Conservation (phyloP, 2,329 filamentous ascomycete species). For the Monosporascus sp. region DNA sequence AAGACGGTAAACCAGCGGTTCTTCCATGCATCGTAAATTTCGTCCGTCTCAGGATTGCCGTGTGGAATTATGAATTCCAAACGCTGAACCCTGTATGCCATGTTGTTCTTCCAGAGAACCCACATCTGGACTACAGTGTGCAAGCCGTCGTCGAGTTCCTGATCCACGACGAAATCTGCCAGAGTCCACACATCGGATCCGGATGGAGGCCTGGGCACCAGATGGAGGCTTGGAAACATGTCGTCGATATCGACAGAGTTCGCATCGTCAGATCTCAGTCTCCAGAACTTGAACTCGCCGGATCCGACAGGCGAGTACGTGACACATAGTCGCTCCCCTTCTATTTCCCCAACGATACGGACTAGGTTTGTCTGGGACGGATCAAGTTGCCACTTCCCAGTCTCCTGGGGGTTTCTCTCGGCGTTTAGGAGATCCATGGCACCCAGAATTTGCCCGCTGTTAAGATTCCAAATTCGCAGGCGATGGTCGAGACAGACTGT, state of each 20-base stretch:
- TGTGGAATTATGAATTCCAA: slow-evolving; percentile 55
- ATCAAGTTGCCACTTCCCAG: slow-evolving; percentile 70
- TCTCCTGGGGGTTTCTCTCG: slow-evolving; percentile 59
- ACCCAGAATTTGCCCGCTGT: slow-evolving; percentile 71
- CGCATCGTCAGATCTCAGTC: slow-evolving; percentile 58
- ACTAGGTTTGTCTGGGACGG: slow-evolving; percentile 74
- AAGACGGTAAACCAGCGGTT: slow-evolving; percentile 66
- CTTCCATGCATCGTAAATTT: slow-evolving; percentile 57
- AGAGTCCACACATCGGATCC: slow-evolving; percentile 75
- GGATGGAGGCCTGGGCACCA: slow-evolving; percentile 65
- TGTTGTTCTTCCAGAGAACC: slow-evolving; percentile 82
- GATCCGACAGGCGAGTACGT: slow-evolving; percentile 85
- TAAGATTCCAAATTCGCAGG: slow-evolving; percentile 82
- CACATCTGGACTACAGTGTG: slow-evolving; percentile 45
- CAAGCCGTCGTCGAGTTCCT: background rate
- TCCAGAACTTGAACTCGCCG: slow-evolving; percentile 94
- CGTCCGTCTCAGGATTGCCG: slow-evolving; percentile 37
- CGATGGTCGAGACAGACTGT: slow-evolving; percentile 87
- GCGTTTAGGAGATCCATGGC: slow-evolving; percentile 74
- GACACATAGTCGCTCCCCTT: slow-evolving; percentile 55
- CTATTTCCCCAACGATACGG: slow-evolving; percentile 57
- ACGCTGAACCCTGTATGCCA: slow-evolving; percentile 68
- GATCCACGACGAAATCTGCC: slow-evolving; percentile 62
- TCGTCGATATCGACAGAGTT: slow-evolving; percentile 64
- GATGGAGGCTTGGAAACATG: slow-evolving; percentile 56